Evolutionary conservation across 257 asterid genomes (phyloP).

Genomic region (Solanum etuberosum): DNA sequence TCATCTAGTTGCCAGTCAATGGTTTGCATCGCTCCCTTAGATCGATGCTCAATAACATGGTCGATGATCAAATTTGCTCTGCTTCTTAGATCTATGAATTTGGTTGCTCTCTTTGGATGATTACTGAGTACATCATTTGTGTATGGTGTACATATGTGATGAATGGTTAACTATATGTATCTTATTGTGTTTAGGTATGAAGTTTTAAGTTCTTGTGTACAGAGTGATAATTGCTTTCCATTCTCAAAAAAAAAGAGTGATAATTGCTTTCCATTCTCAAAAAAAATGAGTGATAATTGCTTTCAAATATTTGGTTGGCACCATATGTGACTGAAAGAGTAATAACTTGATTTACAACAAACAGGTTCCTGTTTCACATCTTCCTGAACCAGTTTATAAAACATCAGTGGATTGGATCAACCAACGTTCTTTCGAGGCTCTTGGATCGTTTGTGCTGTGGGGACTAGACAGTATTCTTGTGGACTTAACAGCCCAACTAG

Average conservation of each 20-base stretch:
- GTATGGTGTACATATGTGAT: neutral
- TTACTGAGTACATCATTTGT: neutral
- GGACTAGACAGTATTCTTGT: slow-evolving; percentile 56
- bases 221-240: neutral
- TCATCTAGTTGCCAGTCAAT: neutral
- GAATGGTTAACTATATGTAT: neutral
- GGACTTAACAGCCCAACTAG: slow-evolving; percentile 46
- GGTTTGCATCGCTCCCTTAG: neutral
- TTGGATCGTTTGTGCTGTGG: slow-evolving; percentile 67
- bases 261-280: neutral
- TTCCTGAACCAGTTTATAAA: slow-evolving; percentile 60
- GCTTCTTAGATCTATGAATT: neutral
- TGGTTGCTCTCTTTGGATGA: neutral
- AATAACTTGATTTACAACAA: neutral
- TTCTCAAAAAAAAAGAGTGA: no score
- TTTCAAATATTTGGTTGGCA: neutral
- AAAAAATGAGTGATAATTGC: neutral
- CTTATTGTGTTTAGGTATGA: neutral
- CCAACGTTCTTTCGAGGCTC: slow-evolving; percentile 53
- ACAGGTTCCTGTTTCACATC: slow-evolving; percentile 71
- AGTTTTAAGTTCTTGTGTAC: neutral
- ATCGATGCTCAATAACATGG: neutral
- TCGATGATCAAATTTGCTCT: neutral
- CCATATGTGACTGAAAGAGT: neutral
- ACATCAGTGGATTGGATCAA: slow-evolving; percentile 80